A percentile compares a stretch with the other conserved stretches of the same genome.
Evolutionary conservation across 2,329 filamentous ascomycete species (phyloP).

Genomic region (Kalmusia sp.): DNA sequence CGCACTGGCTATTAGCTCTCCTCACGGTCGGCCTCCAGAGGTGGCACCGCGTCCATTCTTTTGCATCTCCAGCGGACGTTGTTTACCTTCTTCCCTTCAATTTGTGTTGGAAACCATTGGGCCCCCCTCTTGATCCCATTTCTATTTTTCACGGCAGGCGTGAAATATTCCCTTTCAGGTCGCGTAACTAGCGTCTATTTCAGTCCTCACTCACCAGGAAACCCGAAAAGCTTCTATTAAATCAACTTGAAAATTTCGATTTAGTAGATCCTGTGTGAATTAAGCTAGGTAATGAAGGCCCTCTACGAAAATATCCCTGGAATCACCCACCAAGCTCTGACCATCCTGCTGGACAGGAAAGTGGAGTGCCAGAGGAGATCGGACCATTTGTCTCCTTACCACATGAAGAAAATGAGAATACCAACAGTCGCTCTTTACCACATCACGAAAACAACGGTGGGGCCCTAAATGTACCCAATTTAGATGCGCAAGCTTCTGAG

Average conservation of each 20-base stretch:
- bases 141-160: neutral
- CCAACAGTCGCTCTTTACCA: constrained; percentile 6
- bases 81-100: neutral
- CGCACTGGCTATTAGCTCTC: neutral
- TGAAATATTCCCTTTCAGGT: neutral
- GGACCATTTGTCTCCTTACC: neutral
- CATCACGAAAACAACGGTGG: neutral
- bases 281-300: constrained; percentile 9
- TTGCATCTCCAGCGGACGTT: constrained; percentile 2
- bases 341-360: constrained; percentile 9
- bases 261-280: constrained; percentile 10
- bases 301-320: constrained; percentile 8
- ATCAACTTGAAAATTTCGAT: neutral
- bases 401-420: constrained; percentile 1
- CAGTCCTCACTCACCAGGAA: constrained; percentile 5
- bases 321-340: neutral
- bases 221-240: neutral
- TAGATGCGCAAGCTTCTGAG: neutral
- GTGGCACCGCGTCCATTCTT: constrained; percentile 5
- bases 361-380: constrained; percentile 3
- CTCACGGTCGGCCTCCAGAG: constrained; percentile 6
- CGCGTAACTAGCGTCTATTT: constrained; percentile 1
- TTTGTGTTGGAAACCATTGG: neutral
- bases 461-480: neutral
- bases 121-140: neutral